These are phyloP conservation scores for Talaromyces pinophilus DNA, from an alignment of 2,329 filamentous ascomycete genomes.

Conservation along the genomic window DNA sequence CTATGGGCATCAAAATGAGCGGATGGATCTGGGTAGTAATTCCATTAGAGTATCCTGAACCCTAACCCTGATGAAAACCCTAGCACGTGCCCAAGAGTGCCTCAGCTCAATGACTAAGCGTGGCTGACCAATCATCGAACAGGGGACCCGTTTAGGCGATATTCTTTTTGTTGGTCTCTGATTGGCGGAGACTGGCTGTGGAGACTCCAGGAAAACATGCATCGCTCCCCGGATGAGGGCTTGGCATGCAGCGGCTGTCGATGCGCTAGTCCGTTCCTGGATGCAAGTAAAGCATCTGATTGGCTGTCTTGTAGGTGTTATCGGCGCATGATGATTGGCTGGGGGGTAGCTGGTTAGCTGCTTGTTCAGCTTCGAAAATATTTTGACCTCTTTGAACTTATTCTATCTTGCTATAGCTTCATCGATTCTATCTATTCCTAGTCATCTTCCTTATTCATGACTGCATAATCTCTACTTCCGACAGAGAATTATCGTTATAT, in stretches of 20 bases:
- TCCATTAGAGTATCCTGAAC: not conserved
- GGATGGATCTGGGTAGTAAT: too few relatives aligned
- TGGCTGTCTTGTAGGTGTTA: conserved; percentile 11
- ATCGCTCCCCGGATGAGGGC: conserved; percentile 18
- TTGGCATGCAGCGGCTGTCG: conserved; percentile 2
- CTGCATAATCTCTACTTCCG: not conserved
- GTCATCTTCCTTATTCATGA: not conserved
- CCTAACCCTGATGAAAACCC: not conserved
- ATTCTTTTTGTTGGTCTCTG: not conserved
- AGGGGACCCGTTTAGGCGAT: not conserved
- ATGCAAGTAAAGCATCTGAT: conserved; percentile 1
- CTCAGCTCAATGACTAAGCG: not conserved
- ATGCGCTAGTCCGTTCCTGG: conserved; percentile 15
- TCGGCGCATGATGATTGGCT: conserved; percentile 22
- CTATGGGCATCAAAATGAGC: too few relatives aligned
- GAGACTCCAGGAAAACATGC: conserved; percentile 15
- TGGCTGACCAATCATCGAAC: not conserved
- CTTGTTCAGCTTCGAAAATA: not conserved
- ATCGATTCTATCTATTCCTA: not conserved
- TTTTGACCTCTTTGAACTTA: not conserved
- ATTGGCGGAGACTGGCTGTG: not conserved
- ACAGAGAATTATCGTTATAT: too few relatives aligned
- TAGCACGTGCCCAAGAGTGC: not conserved
- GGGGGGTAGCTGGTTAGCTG: not conserved
- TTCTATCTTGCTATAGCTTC: not conserved